phyloP scores from a whole-genome alignment of 805 yeast genomes.

The Lipomyces orientalis region DNA sequence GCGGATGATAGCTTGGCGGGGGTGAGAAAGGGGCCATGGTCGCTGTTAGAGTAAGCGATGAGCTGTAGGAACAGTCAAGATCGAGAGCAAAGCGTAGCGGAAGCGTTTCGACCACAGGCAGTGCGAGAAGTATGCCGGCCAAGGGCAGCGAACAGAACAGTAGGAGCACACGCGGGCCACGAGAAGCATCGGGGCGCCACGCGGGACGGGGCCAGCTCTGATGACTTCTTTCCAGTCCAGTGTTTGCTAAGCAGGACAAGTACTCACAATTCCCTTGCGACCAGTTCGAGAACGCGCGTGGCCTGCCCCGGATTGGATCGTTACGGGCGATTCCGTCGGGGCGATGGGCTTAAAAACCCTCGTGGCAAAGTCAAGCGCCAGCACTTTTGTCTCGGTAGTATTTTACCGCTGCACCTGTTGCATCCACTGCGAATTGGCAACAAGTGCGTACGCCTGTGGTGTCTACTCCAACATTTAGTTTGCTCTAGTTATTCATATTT shows the following conservation, averaged over 20 bases:
- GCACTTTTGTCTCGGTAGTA: no score
- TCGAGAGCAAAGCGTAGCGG: background rate
- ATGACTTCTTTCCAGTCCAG: background rate
- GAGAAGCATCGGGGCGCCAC: background rate
- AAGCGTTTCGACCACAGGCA: background rate
- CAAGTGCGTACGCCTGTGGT: background rate
- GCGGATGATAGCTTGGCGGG: background rate
- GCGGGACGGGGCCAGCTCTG: no score
- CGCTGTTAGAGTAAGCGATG: background rate
- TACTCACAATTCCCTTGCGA: no score
- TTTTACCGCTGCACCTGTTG: no score
- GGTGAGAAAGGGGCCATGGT: background rate
- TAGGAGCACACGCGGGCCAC: background rate
- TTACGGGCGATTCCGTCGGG: no score
- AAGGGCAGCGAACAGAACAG: background rate
- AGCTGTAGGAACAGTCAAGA: background rate
- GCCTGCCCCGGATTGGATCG: no score
- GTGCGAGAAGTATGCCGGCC: background rate
- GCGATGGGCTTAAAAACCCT: no score
- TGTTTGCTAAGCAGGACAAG: no score
- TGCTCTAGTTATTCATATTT: background rate
- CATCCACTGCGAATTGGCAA: no score
- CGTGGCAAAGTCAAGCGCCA: no score
- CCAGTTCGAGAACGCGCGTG: no score
- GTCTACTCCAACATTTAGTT: background rate